A percentile compares a stretch with the other conserved stretches of the same genome.
These are phyloP conservation scores for Aspergillus piperis DNA, from an alignment of 2,329 filamentous ascomycete species.

Conservation along the genomic window DNA sequence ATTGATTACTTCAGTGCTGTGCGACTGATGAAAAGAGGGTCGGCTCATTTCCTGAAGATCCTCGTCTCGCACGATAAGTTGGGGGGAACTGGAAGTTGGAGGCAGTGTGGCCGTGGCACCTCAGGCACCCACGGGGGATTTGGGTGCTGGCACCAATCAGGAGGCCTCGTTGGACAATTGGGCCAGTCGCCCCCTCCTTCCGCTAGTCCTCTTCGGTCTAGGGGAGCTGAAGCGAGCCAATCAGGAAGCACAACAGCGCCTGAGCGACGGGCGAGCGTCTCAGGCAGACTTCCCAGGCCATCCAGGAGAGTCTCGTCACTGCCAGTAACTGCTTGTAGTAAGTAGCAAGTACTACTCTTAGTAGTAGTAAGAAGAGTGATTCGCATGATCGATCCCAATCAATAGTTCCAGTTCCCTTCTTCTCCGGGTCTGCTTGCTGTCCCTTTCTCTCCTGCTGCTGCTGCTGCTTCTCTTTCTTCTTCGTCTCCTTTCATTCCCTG, in stretches of 20 bases:
- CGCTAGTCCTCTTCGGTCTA: slow-evolving; percentile 1
- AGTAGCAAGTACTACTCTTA: no score
- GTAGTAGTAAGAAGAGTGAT: neutral
- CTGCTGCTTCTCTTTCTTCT: neutral
- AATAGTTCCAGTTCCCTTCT: neutral
- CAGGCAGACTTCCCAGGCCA: slow-evolving; percentile 2
- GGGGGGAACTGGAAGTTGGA: no score
- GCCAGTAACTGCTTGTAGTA: no score
- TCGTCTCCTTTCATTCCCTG: neutral
- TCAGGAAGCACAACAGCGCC: slow-evolving; percentile 4
- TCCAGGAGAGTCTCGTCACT: no score
- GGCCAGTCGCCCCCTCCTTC: slow-evolving; percentile 1
- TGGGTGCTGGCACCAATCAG: slow-evolving; percentile 9
- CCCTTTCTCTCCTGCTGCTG: neutral
- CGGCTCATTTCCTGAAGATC: slow-evolving; percentile 2
- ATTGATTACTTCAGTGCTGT: neutral
- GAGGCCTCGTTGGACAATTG: neutral
- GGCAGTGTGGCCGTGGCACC: neutral
- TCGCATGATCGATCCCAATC: neutral
- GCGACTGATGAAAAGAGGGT: neutral
- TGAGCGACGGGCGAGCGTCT: slow-evolving; percentile 15
- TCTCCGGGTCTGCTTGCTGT: neutral
- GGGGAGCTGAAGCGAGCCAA: slow-evolving; percentile 16
- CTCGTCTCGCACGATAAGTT: neutral
- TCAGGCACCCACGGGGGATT: neutral